Evolutionary conservation across 163 green algal species (phyloP).

Genomic region (Trebouxia gelatinosa): DNA sequence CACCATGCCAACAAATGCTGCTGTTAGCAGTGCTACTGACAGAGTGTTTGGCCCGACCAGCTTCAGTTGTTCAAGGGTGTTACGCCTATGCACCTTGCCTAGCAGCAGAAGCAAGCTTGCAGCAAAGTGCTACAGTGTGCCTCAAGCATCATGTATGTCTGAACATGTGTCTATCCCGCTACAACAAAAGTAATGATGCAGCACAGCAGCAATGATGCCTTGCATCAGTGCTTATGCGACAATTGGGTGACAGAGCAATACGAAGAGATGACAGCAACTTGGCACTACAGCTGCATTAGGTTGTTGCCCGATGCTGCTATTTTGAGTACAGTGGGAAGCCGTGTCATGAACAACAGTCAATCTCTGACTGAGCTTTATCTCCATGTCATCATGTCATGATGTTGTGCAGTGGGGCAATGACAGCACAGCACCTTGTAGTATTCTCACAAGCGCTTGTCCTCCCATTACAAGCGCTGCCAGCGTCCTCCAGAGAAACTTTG

Average conservation of each 20-base stretch:
- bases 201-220: not conserved
- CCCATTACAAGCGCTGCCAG: constrained; percentile 78
- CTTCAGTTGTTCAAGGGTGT: constrained; percentile 93
- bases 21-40: constrained; percentile 93
- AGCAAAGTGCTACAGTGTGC: not conserved
- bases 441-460: constrained; percentile 79
- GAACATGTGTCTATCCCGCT: not conserved
- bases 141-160: not conserved
- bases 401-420: not conserved
- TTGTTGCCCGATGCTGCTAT: not conserved
- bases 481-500: constrained; percentile 80
- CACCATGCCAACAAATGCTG: constrained; percentile 99
- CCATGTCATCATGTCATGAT: not conserved
- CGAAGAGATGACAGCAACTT: not conserved
- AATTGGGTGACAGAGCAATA: not conserved
- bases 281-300: not conserved
- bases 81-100: constrained; percentile 90
- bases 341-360: not conserved
- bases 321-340: not conserved
- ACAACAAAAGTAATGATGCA: not conserved
- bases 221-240: not conserved
- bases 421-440: constrained; percentile 77
- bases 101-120: too few species aligned
- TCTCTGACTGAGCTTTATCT: not conserved
- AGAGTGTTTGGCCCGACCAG: constrained; percentile 91